Evolutionary conservation across 345 rosid species (phyloP), one percentile per base, ranked within the genome.

Genomic region (Sisymbrium altissimum): DNA sequence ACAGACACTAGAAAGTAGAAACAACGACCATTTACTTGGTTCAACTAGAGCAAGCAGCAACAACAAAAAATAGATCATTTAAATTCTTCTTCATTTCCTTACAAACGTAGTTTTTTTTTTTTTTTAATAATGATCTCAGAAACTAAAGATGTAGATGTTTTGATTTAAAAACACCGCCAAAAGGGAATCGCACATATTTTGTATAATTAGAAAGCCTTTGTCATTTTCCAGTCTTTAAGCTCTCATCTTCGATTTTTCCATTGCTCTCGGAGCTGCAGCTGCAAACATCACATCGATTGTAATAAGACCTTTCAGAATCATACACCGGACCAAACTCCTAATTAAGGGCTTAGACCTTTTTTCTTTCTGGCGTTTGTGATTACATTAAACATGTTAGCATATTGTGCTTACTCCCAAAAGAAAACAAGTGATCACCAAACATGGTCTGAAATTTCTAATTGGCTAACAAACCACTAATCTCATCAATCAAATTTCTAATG

Each of bases 201-300:
- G 46, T 70, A 55, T 77, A 77, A 71, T 77, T 71, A 77, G 73
- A 76, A 70, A 58, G 68, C 80, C 46, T 65, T 21, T 15, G 41
- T 50, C 69, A 61, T 50, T 35, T 68, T 67, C 50, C 43, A 45
- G 4, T 55, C 49, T 68, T 65, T 48, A 77, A 71, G 73, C 81
- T 71, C 73, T 77, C 72, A 59, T 77, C 66, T 77, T 77, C 2
- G 80, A 49, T 49, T 77, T 71, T 57, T 77, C 76, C 67, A 71
- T 13, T 30, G 72, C 68, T 77, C 80, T 77, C 2, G 80, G 80
- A 18, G 80, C 80, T 46, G 80, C 80, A 48, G 76, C 76, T 77
- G 63, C 45, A 38, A 40, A 63, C 49, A 54, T 64, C 74, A 75
- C 61, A 57, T 45, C 46, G 13, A 4, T 15, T 1, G 0, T 9